Conservation (phyloP, 129 eudicot species). For the Artemisia argyi region DNA sequence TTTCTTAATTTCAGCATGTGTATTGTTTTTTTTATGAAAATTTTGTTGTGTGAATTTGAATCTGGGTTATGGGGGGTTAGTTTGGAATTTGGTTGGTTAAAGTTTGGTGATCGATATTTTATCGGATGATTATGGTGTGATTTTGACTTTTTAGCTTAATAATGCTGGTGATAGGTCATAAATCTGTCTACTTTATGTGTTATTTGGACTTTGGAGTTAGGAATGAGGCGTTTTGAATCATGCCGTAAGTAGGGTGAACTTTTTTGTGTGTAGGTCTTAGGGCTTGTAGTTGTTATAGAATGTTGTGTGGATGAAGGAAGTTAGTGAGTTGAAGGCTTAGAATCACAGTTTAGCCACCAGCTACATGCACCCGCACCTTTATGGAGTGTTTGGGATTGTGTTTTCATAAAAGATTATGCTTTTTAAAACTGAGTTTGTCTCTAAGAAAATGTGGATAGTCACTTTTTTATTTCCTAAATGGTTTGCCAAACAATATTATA, state of each 20-base stretch:
- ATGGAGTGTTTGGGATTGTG: conserved; percentile 3
- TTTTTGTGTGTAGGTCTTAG: conserved; percentile 20
- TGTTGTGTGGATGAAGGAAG: not conserved
- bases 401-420: not conserved
- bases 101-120: not conserved
- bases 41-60: conserved; percentile 13
- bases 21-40: conserved; percentile 29
- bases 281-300: conserved; percentile 20
- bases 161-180: not conserved
- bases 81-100: conserved; percentile 31
- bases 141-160: conserved; percentile 20
- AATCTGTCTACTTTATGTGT: conserved; percentile 9
- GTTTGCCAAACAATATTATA: no score
- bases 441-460: no score
- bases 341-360: not conserved
- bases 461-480: no score
- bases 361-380: not conserved
- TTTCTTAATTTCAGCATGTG: not conserved
- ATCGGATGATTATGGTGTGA: conserved; percentile 15
- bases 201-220: not conserved
- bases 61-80: conserved; percentile 31
- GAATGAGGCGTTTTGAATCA: not conserved
- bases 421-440: not conserved
- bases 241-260: not conserved
- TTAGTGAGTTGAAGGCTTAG: not conserved